Percentiles rank a stretch among this genome's conserved stretches.
phyloP scores from a whole-genome alignment of 306 rosid genomes.

The Fagus crenata region DNA sequence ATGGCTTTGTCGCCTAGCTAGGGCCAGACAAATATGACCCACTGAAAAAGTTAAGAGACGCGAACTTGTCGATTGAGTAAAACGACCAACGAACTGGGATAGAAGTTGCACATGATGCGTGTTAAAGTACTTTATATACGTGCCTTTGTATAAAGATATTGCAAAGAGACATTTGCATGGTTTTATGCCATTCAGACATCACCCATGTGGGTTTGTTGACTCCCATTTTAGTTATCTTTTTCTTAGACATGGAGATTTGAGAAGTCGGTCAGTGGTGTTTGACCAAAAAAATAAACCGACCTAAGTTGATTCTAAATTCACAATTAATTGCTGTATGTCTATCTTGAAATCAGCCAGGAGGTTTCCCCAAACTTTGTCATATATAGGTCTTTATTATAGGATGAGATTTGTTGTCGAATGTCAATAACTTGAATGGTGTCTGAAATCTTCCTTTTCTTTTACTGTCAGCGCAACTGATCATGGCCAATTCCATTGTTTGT shows the following conservation, averaged over 20 bases:
- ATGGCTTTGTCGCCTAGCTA: slow-evolving; percentile 31
- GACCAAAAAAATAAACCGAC: not conserved
- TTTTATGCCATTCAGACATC: slow-evolving; percentile 32
- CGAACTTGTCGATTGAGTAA: not conserved
- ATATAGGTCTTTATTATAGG: too few species aligned
- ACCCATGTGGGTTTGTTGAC: slow-evolving; percentile 23
- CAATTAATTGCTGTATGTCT: not conserved
- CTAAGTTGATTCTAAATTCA: not conserved
- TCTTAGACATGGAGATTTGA: not conserved
- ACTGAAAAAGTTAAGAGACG: not conserved
- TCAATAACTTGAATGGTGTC: too few species aligned
- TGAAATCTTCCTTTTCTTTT: too few species aligned
- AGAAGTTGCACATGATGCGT: slow-evolving; percentile 15
- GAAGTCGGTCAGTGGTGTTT: not conserved
- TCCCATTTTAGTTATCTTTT: not conserved
- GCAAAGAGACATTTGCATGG: slow-evolving; percentile 2
- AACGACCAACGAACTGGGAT: not conserved
- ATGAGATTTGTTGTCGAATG: too few species aligned
- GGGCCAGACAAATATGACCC: slow-evolving; percentile 24
- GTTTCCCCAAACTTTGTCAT: too few species aligned
- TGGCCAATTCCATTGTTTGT: too few species aligned
- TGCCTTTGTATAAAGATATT: slow-evolving; percentile 2
- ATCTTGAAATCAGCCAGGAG: not conserved
- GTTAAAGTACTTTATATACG: not conserved
- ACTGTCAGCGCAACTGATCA: too few species aligned